Conservation (phyloP, 1,284 basidiomycete genomes). For the Lentinula novae-zelandiae region DNA sequence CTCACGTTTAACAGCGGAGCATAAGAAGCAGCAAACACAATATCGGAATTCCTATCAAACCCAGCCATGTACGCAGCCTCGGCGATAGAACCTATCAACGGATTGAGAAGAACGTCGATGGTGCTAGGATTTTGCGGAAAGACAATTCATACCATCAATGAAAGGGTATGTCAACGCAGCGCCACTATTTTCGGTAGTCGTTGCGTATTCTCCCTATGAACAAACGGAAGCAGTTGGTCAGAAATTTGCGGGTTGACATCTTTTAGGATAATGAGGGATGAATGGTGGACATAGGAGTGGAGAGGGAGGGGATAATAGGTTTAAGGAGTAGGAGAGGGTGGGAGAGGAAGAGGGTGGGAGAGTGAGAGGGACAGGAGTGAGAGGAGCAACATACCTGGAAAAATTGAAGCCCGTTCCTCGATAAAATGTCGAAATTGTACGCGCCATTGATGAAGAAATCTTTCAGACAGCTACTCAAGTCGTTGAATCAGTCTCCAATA, state of each 20-base stretch:
- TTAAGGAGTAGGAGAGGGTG: too few relatives aligned
- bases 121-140: neutral
- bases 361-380: too few relatives aligned
- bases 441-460: constrained; percentile 11
- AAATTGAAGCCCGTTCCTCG: constrained; percentile 13
- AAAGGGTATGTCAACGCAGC: constrained; percentile 4
- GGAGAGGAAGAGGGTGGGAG: too few relatives aligned
- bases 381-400: constrained; percentile 11
- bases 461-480: neutral
- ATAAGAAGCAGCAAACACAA: constrained; percentile 63
- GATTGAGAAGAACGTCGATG: neutral
- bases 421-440: constrained; percentile 11
- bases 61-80: constrained; percentile 15
- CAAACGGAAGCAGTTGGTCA: neutral
- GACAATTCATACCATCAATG: constrained; percentile 9
- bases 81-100: constrained; percentile 5
- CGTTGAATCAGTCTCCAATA: neutral
- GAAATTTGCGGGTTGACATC: neutral
- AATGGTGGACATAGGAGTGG: too few relatives aligned
- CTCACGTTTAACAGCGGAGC: constrained; percentile 58
- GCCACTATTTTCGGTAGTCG: constrained; percentile 4
- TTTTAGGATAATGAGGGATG: neutral
- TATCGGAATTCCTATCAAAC: constrained; percentile 30
- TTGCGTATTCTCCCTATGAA: constrained; percentile 9
- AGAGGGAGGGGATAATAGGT: too few relatives aligned